Percentiles rank a stretch among this genome's conserved stretches.
These are phyloP conservation scores for Xylaria venustula DNA, from an alignment of 495 filamentous ascomycete species.

Conservation along the genomic window DNA sequence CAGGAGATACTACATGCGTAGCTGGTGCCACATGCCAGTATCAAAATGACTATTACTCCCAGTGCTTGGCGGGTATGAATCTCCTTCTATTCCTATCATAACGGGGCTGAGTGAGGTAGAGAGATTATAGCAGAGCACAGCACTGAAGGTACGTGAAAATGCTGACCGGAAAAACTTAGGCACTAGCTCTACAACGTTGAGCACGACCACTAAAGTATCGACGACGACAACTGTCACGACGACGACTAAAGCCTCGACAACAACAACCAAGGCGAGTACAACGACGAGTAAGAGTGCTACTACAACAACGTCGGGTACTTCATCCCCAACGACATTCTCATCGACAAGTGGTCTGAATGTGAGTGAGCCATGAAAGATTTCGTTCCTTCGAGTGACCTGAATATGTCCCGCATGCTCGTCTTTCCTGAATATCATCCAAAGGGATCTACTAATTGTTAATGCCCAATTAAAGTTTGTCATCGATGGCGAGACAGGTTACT, in stretches of 20 bases:
- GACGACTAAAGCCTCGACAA: constrained; percentile 21
- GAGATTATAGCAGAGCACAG: background rate
- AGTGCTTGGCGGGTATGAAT: constrained; percentile 34
- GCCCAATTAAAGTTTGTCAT: constrained; percentile 50
- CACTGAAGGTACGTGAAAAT: background rate
- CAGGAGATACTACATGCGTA: constrained; percentile 45
- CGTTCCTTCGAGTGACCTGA: background rate
- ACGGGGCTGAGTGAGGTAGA: background rate
- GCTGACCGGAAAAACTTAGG: background rate
- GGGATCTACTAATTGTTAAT: background rate
- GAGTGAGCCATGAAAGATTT: background rate
- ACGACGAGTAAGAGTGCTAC: too few relatives aligned
- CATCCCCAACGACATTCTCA: background rate
- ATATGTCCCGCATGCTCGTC: background rate
- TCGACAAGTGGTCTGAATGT: constrained; percentile 7
- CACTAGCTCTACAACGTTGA: background rate
- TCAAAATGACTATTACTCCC: constrained; percentile 50
- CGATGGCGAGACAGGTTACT: constrained; percentile 61
- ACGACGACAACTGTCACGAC: background rate
- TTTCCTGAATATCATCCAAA: background rate
- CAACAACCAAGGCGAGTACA: constrained; percentile 29
- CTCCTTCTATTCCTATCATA: background rate
- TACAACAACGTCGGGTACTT: background rate
- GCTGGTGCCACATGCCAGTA: constrained; percentile 42
- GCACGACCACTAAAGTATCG: background rate